phyloP scores from a whole-genome alignment of 2,329 filamentous ascomycete species.

The Sarocladiaceae sp. region DNA sequence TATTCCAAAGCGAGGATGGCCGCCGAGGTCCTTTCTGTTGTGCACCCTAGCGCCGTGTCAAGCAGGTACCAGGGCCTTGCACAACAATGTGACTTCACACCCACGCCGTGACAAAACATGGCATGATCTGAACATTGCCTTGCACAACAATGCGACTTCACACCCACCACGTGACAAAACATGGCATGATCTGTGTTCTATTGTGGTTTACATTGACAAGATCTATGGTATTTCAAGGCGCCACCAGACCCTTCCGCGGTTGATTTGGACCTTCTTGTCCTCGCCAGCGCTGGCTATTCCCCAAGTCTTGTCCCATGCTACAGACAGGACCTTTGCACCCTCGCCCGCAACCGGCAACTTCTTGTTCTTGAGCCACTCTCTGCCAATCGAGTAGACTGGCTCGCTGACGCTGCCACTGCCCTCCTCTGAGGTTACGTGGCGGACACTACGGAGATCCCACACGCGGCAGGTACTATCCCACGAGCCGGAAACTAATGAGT shows the following conservation, averaged over 20 bases:
- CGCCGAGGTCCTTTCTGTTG: conserved; percentile 35
- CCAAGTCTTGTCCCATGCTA: conserved; percentile 79
- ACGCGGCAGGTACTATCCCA: conserved; percentile 90
- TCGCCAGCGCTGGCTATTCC: conserved; percentile 91
- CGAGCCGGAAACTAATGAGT: conserved; percentile 82
- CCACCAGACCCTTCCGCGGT: conserved; percentile 57
- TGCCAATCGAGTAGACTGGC: conserved; percentile 69
- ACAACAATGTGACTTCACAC: conserved; percentile 12
- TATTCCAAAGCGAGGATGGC: conserved; percentile 42
- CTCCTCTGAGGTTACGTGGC: conserved; percentile 55
- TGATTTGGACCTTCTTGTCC: conserved; percentile 93
- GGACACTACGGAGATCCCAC: conserved; percentile 81
- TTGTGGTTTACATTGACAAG: neutral
- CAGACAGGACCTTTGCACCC: conserved; percentile 84
- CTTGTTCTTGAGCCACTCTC: conserved; percentile 63
- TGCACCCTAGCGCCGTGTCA: conserved; percentile 21
- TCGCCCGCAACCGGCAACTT: conserved; percentile 68
- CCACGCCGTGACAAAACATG: neutral
- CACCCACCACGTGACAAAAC: neutral
- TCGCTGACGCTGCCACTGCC: conserved; percentile 64
- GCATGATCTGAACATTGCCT: too few relatives aligned
- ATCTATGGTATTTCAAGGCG: conserved; percentile 22
- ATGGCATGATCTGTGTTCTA: too few relatives aligned
- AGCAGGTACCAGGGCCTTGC: conserved; percentile 24
- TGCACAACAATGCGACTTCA: conserved; percentile 14